Base-by-base conservation (phyloP, 2,329 filamentous ascomycete species). In the Aspergillus clavatus region DNA sequence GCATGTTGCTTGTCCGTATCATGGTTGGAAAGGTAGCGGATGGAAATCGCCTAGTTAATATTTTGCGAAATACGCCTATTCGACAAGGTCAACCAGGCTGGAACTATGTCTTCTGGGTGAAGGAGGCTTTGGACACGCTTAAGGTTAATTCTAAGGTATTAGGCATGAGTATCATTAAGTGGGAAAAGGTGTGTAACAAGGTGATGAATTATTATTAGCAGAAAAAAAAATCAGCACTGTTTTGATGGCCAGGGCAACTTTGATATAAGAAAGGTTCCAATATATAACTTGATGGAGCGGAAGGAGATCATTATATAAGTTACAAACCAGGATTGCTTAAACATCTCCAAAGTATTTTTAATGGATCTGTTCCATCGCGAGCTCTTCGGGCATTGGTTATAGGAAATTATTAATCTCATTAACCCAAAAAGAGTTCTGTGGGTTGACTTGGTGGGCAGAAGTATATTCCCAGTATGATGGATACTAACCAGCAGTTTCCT, bases 61-160 rank as follows among this genome's bases (percentile, higher is more conserved):
- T 65, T 28, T 52, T 72, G 31, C 42, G 47, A n/a, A 50, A 47
- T 12, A 63, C 56, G 1, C 65, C 63, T 27, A 49, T 70, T 31
- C 53, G 62, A 43, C 51, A 57, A 45, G 50, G 55, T 10, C 47
- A 58, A 21, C 43, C 50, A 10, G 61, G 58, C n/a, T 74, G 70
- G 68, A 73, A 72, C 46, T 74, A 71, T 54, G 66, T 73, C 0
- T 48, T 21, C 0, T 75, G 70, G 72, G 65, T 73, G 3, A 60
- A 65, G 45, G 70, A 75, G 51, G 70, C 69, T 3, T 48, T 73
- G 24, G 48, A 63, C 43, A 45, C 12, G 4, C 42, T 67, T 7
- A 14, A 56, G 40, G 42, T 45, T 7, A 65, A 70, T 49, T 42
- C 43, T 0, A 63, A 60, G 24, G 59, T 54, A 5, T 42, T 72